Base-by-base conservation (phyloP, 225 moss, liverwort and hornwort species). In the Pseudisothecium myosuroides region DNA sequence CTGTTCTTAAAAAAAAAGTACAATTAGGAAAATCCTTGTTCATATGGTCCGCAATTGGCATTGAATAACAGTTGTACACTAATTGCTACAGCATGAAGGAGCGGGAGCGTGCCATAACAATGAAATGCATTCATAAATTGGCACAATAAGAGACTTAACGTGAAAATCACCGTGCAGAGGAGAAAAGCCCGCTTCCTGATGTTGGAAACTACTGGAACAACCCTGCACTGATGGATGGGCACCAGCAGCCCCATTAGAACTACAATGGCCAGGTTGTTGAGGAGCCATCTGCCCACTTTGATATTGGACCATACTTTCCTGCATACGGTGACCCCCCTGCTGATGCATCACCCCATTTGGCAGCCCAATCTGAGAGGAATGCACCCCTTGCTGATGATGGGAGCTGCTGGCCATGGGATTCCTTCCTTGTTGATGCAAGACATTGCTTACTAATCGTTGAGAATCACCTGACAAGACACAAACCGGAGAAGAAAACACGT, bases 111-210 rank as follows among this genome's bases (percentile, higher is more conserved):
- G 32, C 39, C 56, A 52, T 13, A 60, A 45, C 18, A 68, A 80
- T 24, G 68, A 84, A 72, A 89, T 43, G 85, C 69, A 83, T 52
- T 84, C 18, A 78, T 47, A 89, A 80, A 22, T 80, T 89, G 64
- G 74, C 85, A 87, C 82, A 85, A 85, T 77, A 83, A 86, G 86
- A 90, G 85, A 91, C 88, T 92, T 89, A 83, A 94, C 93, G 93
- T 93, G 94, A 72, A 90, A 85, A 59, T 94, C 94, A 83, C 92
- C 91, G 89, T 88, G 90, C 85, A 90, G 77, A 87, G 91, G 93
- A 87, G 93, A 85, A 91, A 91, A 89, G 75, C 91, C 91, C 88
- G 89, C 88, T 87, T 94, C 93, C 43, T 90, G 93, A 18, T 93
- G 92, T 66, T 90, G 91, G 60, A 94, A 87, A 78, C 85, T 85